Evolutionary conservation across 2,329 filamentous ascomycete genomes (phyloP), one percentile per base, ranked within the genome.

Genomic region (Aspergillus puulaauensis): DNA sequence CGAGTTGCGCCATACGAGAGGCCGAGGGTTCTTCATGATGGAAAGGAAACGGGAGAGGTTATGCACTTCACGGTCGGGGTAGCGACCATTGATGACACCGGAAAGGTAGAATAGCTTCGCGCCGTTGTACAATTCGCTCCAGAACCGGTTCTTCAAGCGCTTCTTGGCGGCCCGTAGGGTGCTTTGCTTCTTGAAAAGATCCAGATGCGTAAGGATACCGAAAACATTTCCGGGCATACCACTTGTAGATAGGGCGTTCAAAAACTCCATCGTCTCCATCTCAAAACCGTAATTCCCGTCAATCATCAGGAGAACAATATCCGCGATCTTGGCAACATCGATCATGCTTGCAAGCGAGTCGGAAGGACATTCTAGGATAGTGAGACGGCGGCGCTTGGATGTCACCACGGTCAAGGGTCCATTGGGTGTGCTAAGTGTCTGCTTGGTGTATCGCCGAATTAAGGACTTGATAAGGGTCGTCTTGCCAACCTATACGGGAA

Each of bases 231-330:
- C 93, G 0, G 96, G 95, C 93, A 99, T 98, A 74, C 95, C 95
- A 31, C 90, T 96, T 2, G 91, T 86, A n/a, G 90, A 89, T 51
- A 99, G 81, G 17, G 97, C 88, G 67, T 97, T 98, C 70, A 99
- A 80, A 61, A 99, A 99, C 77, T 99, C 95, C 95, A 99, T 99
- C 0, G 95, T 99, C 82, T 99, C 95, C 95, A 99, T 99, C 78
- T 99, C 95, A 71, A 99, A 99, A 14, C 95, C 96, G 70, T 90
- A 99, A 77, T 98, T 98, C 56, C 95, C 96, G 72, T 99, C 95
- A 67, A 99, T 99, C 90, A 99, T 95, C 56, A 99, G 83, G 50
- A 99, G 82, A 6, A 98, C 91, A 68, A 99, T 97, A 73, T 99
- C 95, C 17, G 96, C 95, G 44, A 99, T 90, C 77, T 99, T 99